phyloP scores from a whole-genome alignment of 805 yeast species.

The Teunomyces panamensis region DNA sequence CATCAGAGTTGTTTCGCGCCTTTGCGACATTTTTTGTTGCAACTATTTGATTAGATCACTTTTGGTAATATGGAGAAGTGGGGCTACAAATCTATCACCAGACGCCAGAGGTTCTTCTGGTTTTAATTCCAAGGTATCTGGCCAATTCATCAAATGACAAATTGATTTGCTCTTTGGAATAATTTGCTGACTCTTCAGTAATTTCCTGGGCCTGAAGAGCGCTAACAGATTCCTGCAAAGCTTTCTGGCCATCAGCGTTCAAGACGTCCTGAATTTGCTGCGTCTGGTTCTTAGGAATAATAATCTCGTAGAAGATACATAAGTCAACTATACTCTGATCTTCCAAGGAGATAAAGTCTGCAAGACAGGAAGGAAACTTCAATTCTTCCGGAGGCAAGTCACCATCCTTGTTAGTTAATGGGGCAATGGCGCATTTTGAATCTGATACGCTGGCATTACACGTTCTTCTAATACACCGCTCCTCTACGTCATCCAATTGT shows the following conservation, averaged over 20 bases:
- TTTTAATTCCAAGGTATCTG: conserved; percentile 60
- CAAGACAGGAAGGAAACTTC: conserved; percentile 56
- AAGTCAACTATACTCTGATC: conserved; percentile 50
- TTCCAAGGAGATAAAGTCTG: conserved; percentile 47
- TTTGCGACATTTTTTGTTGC: conserved; percentile 1
- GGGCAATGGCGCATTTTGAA: conserved; percentile 50
- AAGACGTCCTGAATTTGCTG: conserved; percentile 25
- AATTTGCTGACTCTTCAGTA: neutral
- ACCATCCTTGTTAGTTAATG: conserved; percentile 78
- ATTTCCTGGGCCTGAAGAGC: conserved; percentile 1
- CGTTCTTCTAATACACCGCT: conserved; percentile 68
- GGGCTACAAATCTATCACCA: conserved; percentile 38
- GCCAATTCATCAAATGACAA: conserved; percentile 63
- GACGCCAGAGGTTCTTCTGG: conserved; percentile 49
- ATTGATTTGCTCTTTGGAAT: conserved; percentile 47
- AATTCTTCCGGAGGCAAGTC: conserved; percentile 50
- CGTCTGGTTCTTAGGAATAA: conserved; percentile 56
- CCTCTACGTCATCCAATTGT: conserved; percentile 77
- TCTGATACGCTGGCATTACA: conserved; percentile 54
- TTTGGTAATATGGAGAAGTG: neutral
- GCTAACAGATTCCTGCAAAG: conserved; percentile 2
- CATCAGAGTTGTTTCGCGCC: neutral
- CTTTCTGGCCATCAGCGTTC: conserved; percentile 10
- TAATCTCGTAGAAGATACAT: conserved; percentile 71
- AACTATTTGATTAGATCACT: neutral